Conservation (phyloP, 2,329 filamentous ascomycete species). For the Arachnomyces sp. region DNA sequence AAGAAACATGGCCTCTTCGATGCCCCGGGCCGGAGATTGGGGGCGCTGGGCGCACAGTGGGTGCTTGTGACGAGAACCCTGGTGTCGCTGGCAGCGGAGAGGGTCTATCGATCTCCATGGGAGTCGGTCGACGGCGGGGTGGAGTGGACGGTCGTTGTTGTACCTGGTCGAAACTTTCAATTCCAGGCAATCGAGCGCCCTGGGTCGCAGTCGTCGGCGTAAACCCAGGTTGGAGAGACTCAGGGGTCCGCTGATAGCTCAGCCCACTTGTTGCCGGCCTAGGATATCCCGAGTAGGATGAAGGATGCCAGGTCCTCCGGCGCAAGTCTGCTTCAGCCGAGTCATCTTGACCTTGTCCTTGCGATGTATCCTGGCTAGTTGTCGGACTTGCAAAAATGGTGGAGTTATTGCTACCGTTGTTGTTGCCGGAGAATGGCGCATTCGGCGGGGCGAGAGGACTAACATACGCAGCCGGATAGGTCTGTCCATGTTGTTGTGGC, state of each 20-base stretch:
- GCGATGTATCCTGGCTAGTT: constrained; percentile 51
- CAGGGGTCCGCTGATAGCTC: constrained; percentile 66
- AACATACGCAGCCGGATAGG: constrained; percentile 52
- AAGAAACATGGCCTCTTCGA: constrained; percentile 40
- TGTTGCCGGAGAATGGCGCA: constrained; percentile 49
- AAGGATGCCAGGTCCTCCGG: constrained; percentile 84
- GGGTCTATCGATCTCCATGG: constrained; percentile 65
- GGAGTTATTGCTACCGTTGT: constrained; percentile 33
- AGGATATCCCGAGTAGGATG: constrained; percentile 54
- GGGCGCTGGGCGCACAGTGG: constrained; percentile 30
- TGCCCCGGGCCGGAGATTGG: constrained; percentile 39
- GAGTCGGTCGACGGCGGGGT: constrained; percentile 59
- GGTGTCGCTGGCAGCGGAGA: constrained; percentile 13
- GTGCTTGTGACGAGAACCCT: constrained; percentile 26
- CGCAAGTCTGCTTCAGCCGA: constrained; percentile 67
- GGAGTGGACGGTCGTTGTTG: constrained; percentile 57
- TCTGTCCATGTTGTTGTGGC: constrained; percentile 49
- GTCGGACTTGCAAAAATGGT: constrained; percentile 57
- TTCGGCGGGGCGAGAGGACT: constrained; percentile 50
- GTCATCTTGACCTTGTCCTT: constrained; percentile 28
- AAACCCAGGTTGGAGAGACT: constrained; percentile 51
- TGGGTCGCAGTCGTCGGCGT: constrained; percentile 48
- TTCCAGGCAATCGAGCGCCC: constrained; percentile 70
- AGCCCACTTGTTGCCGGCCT: constrained; percentile 64
- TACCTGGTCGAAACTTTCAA: constrained; percentile 81